These are phyloP conservation scores for Sphaerulina musiva DNA, from an alignment of 2,329 filamentous ascomycete species.

Conservation along the genomic window DNA sequence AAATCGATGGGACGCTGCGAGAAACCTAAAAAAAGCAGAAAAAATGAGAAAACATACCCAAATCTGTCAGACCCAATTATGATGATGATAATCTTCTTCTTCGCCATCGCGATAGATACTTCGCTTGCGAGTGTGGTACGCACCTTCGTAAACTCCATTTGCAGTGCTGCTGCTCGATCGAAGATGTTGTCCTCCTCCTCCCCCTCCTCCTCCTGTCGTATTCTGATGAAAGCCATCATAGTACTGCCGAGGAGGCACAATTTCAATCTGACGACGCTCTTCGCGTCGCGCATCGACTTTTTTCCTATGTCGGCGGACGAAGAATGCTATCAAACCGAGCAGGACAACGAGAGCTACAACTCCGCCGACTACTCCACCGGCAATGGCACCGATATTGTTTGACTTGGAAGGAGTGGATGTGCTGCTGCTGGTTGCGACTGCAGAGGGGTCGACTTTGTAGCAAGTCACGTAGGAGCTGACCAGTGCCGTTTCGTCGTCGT, in stretches of 20 bases:
- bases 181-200: constrained; percentile 6
- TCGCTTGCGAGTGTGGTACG: constrained; percentile 27
- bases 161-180: constrained; percentile 21
- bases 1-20: constrained; percentile 3
- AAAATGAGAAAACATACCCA: constrained; percentile 5
- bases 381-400: constrained; percentile 13
- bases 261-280: neutral
- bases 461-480: constrained; percentile 25
- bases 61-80: constrained; percentile 24
- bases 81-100: neutral
- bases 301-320: constrained; percentile 9
- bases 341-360: constrained; percentile 11
- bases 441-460: constrained; percentile 19
- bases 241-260: constrained; percentile 2
- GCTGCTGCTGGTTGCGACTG: constrained; percentile 7
- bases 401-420: neutral
- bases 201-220: neutral
- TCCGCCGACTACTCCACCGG: constrained; percentile 16
- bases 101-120: constrained; percentile 23
- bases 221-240: constrained; percentile 6
- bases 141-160: constrained; percentile 30
- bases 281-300: constrained; percentile 8
- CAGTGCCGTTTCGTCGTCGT: constrained; percentile 15
- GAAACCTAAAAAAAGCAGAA: constrained; percentile 15
- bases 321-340: constrained; percentile 6